Percentiles rank a stretch among this genome's conserved stretches.
Conservation (phyloP, 495 filamentous ascomycete genomes). For the Pyronema domesticum region DNA sequence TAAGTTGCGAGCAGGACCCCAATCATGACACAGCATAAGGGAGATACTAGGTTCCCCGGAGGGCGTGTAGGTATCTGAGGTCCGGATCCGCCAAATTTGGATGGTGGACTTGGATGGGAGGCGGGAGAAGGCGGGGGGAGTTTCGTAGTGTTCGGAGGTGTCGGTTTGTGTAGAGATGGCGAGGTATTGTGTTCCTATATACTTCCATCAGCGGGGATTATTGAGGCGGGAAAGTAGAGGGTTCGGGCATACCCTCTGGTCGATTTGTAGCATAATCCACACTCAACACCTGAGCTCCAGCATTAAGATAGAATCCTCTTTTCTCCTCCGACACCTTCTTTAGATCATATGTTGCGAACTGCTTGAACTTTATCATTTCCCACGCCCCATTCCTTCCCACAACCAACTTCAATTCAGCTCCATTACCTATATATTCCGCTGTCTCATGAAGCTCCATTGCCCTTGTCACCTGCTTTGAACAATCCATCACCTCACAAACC, state of each 20-base stretch:
- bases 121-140: slow-evolving; percentile 12
- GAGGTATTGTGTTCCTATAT: slow-evolving; percentile 20
- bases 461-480: slow-evolving; percentile 1
- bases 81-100: slow-evolving; percentile 23
- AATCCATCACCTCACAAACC: slow-evolving; percentile 6
- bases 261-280: slow-evolving; percentile 22
- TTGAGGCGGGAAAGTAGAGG: background rate
- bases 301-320: slow-evolving; percentile 17
- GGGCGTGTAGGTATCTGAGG: slow-evolving; percentile 27
- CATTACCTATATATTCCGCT: slow-evolving; percentile 7
- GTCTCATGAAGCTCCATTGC: background rate
- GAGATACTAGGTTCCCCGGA: slow-evolving; percentile 11
- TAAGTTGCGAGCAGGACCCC: slow-evolving; percentile 42
- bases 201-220: background rate
- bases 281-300: slow-evolving; percentile 17
- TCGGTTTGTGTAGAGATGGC: slow-evolving; percentile 15
- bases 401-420: slow-evolving; percentile 10
- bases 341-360: slow-evolving; percentile 20
- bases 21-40: slow-evolving; percentile 42
- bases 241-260: slow-evolving; percentile 7
- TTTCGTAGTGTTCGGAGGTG: background rate
- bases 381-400: slow-evolving; percentile 11
- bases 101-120: slow-evolving; percentile 15
- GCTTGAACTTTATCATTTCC: slow-evolving; percentile 15
- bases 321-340: slow-evolving; percentile 10